These are phyloP conservation scores for Trametes sp. DNA, from an alignment of 1,284 basidiomycete genomes.

Conservation along the genomic window DNA sequence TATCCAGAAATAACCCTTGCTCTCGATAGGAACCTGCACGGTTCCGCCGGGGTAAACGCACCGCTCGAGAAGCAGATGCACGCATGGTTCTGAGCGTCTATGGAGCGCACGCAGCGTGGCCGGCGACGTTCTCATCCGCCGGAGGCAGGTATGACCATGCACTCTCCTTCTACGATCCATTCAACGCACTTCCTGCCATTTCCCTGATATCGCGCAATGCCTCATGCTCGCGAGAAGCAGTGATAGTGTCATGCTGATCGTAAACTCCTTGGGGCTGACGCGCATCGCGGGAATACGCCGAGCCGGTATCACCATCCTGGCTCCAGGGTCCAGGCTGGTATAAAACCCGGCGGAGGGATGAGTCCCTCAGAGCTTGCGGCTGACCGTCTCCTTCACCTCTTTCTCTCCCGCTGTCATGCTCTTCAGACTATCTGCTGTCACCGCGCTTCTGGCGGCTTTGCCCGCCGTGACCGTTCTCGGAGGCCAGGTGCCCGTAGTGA, in stretches of 20 bases:
- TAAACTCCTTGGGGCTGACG: background rate
- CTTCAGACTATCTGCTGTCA: constrained; percentile 22
- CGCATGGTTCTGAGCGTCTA: constrained; percentile 24
- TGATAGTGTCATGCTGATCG: constrained; percentile 3
- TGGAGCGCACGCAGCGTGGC: constrained; percentile 15
- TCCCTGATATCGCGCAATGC: background rate
- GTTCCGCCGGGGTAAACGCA: constrained; percentile 1
- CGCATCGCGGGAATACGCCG: constrained; percentile 9
- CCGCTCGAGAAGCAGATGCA: constrained; percentile 16
- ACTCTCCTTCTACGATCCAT: background rate
- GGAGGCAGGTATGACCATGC: constrained; percentile 9
- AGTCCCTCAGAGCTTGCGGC: background rate
- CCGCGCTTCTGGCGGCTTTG: constrained; percentile 22
- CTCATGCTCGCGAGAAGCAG: constrained; percentile 19
- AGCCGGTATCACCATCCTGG: constrained; percentile 7
- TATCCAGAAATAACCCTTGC: constrained; percentile 1
- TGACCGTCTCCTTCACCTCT: constrained; percentile 8
- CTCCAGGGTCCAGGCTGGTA: constrained; percentile 9
- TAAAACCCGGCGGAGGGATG: constrained; percentile 9
- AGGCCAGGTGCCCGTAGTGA: constrained; percentile 52
- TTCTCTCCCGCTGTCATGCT: constrained; percentile 16
- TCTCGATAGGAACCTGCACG: constrained; percentile 6
- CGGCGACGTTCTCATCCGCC: constrained; percentile 11
- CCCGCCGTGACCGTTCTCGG: constrained; percentile 29
- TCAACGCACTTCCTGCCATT: background rate